These are phyloP conservation scores for Eragrostis nindensis DNA, from an alignment of 176 grass and related monocot species.

Conservation along the genomic window DNA sequence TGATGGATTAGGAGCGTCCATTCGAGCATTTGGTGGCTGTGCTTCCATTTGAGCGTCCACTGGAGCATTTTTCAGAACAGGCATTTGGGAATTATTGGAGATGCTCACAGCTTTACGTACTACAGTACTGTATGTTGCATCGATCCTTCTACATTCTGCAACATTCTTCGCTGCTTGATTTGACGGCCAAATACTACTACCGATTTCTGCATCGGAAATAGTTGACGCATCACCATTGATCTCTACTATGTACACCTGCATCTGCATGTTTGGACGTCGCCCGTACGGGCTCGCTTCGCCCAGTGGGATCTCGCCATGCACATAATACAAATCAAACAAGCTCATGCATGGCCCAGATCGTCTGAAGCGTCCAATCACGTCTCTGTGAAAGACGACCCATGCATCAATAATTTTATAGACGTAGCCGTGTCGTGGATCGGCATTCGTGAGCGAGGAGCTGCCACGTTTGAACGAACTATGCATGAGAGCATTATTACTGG, in stretches of 20 bases:
- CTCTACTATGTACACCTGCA: background rate
- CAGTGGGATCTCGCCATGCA: background rate
- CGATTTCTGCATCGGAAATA: background rate
- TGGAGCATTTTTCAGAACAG: no score
- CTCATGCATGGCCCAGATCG: background rate
- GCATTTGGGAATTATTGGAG: no score
- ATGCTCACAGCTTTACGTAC: no score
- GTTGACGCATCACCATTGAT: slow-evolving; percentile 1
- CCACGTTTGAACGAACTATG: background rate
- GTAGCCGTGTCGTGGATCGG: no score
- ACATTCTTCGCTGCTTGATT: no score
- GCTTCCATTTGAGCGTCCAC: no score
- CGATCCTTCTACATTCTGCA: no score
- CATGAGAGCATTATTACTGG: no score
- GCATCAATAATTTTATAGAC: background rate
- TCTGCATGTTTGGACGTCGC: background rate
- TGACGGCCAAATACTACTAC: no score
- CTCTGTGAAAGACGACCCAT: slow-evolving; percentile 7
- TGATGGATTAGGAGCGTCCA: no score
- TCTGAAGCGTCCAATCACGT: background rate
- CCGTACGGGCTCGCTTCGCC: background rate
- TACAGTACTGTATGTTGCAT: no score
- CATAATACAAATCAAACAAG: background rate
- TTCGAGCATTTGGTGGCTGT: no score
- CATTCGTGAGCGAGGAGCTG: background rate